These are phyloP conservation scores for Fusarium concolor DNA, from an alignment of 2,329 filamentous ascomycete genomes.

Conservation along the genomic window DNA sequence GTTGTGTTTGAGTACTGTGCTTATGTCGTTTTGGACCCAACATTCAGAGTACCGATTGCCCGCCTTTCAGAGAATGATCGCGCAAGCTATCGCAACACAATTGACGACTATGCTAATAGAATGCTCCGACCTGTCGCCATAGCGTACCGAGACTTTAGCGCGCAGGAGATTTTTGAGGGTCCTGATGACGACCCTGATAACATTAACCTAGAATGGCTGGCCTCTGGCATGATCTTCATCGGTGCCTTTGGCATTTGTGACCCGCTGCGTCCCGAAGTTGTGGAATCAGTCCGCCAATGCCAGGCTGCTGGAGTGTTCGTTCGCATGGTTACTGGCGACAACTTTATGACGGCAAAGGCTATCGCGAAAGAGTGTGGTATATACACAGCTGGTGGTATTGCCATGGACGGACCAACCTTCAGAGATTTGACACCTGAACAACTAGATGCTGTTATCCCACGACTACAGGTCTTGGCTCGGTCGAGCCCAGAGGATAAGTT, in stretches of 20 bases:
- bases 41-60: constrained; percentile 44
- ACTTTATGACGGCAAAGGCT: constrained; percentile 69
- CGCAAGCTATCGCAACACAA: constrained; percentile 49
- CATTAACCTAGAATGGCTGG: constrained; percentile 54
- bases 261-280: constrained; percentile 69
- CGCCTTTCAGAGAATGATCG: constrained; percentile 50
- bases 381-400: constrained; percentile 68
- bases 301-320: constrained; percentile 72
- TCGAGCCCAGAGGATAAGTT: constrained; percentile 71
- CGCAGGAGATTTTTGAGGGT: constrained; percentile 72
- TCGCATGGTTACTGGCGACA: constrained; percentile 67
- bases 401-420: constrained; percentile 75
- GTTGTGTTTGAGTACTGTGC: constrained; percentile 62
- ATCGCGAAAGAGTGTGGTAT: constrained; percentile 75
- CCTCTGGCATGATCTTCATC: constrained; percentile 76
- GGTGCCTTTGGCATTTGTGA: constrained; percentile 76
- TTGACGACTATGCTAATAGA: constrained; percentile 69
- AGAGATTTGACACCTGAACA: constrained; percentile 65
- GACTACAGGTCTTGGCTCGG: constrained; percentile 63
- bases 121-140: constrained; percentile 82
- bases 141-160: constrained; percentile 78
- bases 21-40: constrained; percentile 59
- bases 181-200: constrained; percentile 50
- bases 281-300: constrained; percentile 69
- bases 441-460: constrained; percentile 64